Evolutionary conservation across 768 basidiomycete species (phyloP).

Genomic region (Termitomyces sp.): DNA sequence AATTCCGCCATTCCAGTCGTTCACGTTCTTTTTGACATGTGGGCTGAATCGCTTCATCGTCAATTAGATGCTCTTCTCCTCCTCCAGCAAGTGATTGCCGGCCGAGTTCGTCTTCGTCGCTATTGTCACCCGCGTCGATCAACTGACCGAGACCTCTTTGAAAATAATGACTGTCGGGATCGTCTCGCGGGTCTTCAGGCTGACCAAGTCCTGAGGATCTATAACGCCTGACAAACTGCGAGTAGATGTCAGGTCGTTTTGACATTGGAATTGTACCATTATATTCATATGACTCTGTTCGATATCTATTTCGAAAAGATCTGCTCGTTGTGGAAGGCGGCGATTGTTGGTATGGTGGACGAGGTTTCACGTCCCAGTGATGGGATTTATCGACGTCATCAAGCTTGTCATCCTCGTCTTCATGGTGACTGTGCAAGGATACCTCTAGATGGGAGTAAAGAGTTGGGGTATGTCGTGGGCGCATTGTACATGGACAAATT

Average conservation of each 20-base stretch:
- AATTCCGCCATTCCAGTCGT: slow-evolving; percentile 91
- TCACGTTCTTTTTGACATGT: slow-evolving; percentile 72
- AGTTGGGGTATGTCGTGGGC: slow-evolving; percentile 60
- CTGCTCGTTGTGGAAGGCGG: slow-evolving; percentile 21
- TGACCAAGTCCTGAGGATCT: slow-evolving; percentile 52
- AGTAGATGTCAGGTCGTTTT: slow-evolving; percentile 58
- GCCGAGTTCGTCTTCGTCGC: slow-evolving; percentile 67
- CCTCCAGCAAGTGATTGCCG: slow-evolving; percentile 34
- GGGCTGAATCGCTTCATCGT: slow-evolving; percentile 63
- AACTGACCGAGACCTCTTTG: slow-evolving; percentile 65
- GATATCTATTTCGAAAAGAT: slow-evolving; percentile 23
- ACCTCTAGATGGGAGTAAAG: slow-evolving; percentile 58
- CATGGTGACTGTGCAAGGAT: slow-evolving; percentile 34
- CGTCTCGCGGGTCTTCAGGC: slow-evolving; percentile 65
- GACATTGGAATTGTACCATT: slow-evolving; percentile 11
- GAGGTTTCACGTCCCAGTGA: slow-evolving; percentile 29
- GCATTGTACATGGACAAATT: slow-evolving; percentile 18
- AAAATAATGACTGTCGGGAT: slow-evolving; percentile 81
- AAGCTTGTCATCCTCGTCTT: slow-evolving; percentile 43
- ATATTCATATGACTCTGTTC: slow-evolving; percentile 13
- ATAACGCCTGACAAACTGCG: slow-evolving; percentile 75
- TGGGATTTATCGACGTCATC: slow-evolving; percentile 34
- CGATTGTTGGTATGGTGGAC: slow-evolving; percentile 29
- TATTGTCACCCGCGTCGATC: slow-evolving; percentile 62
- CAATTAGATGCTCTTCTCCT: slow-evolving; percentile 46